phyloP scores from a whole-genome alignment of 495 filamentous ascomycete species.

The Xylaria telfairii region DNA sequence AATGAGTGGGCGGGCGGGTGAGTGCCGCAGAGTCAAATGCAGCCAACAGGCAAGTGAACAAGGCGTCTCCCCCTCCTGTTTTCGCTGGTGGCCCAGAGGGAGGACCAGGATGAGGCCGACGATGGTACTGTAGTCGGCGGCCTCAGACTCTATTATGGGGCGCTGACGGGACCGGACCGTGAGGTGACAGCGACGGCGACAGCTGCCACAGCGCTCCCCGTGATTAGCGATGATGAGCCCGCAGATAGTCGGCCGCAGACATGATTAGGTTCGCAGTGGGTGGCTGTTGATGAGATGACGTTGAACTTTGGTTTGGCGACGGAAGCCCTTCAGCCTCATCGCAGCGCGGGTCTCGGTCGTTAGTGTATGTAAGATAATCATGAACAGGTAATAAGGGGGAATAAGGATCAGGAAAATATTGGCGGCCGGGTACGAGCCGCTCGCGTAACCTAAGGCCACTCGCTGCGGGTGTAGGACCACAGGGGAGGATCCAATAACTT shows the following conservation, averaged over 20 bases:
- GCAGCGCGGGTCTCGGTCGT: conserved; percentile 7
- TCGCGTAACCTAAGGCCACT: not conserved
- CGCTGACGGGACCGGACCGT: conserved; percentile 1
- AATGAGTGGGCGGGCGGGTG: not conserved
- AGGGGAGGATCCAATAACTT: conserved; percentile 6
- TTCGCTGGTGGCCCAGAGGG: not conserved
- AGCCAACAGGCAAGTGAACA: conserved; percentile 10
- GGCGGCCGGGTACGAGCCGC: conserved; percentile 13
- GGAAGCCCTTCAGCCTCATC: conserved; percentile 23
- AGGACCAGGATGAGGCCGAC: not conserved
- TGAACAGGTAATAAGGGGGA: conserved; percentile 11
- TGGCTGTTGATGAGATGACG: conserved; percentile 6
- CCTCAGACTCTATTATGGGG: conserved; percentile 6
- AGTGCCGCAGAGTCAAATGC: not conserved
- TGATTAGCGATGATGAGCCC: conserved; percentile 16
- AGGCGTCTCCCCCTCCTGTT: conserved; percentile 10
- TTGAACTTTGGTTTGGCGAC: not conserved
- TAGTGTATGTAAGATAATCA: conserved; percentile 10
- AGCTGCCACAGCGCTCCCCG: conserved; percentile 11
- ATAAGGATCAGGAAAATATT: conserved; percentile 15
- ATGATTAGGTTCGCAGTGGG: not conserved
- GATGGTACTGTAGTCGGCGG: conserved; percentile 16
- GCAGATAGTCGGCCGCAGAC: conserved; percentile 10
- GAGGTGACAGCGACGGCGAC: not conserved
- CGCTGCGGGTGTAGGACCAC: no score